A percentile compares a stretch with the other conserved stretches of the same genome.
Evolutionary conservation across 306 rosid genomes (phyloP).

Genomic region (Prunus dulcis): DNA sequence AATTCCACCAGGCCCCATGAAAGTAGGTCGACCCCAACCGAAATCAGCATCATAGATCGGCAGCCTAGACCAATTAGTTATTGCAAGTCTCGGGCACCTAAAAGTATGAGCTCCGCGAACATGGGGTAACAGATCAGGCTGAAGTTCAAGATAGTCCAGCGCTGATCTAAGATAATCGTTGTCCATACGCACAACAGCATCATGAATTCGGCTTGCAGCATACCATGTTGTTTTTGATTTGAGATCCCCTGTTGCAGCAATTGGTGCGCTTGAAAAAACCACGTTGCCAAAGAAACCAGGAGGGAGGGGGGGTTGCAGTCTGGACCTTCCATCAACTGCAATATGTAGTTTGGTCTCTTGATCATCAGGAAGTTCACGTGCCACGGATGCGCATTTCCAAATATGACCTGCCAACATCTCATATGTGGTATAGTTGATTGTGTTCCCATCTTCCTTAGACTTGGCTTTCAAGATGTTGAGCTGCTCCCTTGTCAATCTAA

Average conservation of each 20-base stretch:
- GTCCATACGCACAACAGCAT: conserved; percentile 55
- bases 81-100: conserved; percentile 72
- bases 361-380: conserved; percentile 59
- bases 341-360: conserved; percentile 69
- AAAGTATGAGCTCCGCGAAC: conserved; percentile 77
- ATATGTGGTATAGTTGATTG: too few relatives aligned
- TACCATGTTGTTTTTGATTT: conserved; percentile 69
- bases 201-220: conserved; percentile 68
- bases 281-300: conserved; percentile 81
- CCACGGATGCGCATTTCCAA: conserved; percentile 59
- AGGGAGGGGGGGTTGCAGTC: conserved; percentile 70
- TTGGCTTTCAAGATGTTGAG: conserved; percentile 56
- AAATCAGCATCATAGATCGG: conserved; percentile 60
- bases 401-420: conserved; percentile 52
- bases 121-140: conserved; percentile 60
- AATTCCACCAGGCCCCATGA: conserved; percentile 78
- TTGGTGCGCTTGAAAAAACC: conserved; percentile 30
- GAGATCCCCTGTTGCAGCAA: conserved; percentile 50
- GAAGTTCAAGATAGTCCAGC: conserved; percentile 67
- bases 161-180: conserved; percentile 71
- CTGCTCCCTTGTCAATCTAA: conserved; percentile 54
- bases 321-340: conserved; percentile 75
- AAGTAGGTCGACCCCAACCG: conserved; percentile 44
- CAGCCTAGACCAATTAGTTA: conserved; percentile 68
- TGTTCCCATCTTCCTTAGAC: conserved; percentile 55